These are phyloP conservation scores for Lonicera japonica DNA, from an alignment of 129 eudicot genomes.

Conservation along the genomic window DNA sequence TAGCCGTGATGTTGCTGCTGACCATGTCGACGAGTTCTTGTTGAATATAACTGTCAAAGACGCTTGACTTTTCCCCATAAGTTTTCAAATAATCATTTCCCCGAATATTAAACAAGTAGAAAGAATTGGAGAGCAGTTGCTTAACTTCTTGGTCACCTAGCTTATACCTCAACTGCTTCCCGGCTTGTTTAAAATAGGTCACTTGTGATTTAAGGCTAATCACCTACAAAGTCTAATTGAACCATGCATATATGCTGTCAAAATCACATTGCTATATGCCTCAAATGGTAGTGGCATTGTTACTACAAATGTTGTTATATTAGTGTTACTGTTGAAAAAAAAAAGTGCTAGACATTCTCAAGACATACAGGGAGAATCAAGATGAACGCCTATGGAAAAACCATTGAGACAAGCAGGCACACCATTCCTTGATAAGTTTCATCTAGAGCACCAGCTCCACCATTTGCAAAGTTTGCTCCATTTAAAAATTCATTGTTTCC, in stretches of 20 bases:
- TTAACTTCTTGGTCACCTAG: conserved; percentile 27
- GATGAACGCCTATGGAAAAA: too few species aligned
- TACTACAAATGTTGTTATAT: too few species aligned
- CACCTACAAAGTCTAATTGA: conserved; percentile 15
- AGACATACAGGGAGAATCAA: too few species aligned
- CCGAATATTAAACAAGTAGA: conserved; percentile 54
- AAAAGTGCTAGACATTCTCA: too few species aligned
- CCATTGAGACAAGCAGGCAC: background rate
- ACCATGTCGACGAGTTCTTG: conserved; percentile 29
- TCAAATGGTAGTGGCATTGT: too few species aligned
- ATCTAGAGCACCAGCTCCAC: conserved; percentile 45
- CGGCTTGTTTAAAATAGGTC: conserved; percentile 29
- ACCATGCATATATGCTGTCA: background rate
- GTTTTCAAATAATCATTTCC: conserved; percentile 48
- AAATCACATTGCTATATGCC: too few species aligned
- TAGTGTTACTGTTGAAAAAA: too few species aligned
- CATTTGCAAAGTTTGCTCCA: conserved; percentile 57
- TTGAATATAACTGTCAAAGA: background rate
- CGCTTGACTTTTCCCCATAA: conserved; percentile 11
- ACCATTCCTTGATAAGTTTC: conserved; percentile 48
- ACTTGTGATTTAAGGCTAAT: conserved; percentile 37
- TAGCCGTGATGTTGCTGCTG: conserved; percentile 41
- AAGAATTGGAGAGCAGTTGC: conserved; percentile 30
- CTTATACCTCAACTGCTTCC: conserved; percentile 19
- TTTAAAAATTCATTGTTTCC: conserved; percentile 22